Percentiles rank a stretch among this genome's conserved stretches.
Evolutionary conservation across 2,329 filamentous ascomycete species (phyloP).

Genomic region (Exophiala calicioides): DNA sequence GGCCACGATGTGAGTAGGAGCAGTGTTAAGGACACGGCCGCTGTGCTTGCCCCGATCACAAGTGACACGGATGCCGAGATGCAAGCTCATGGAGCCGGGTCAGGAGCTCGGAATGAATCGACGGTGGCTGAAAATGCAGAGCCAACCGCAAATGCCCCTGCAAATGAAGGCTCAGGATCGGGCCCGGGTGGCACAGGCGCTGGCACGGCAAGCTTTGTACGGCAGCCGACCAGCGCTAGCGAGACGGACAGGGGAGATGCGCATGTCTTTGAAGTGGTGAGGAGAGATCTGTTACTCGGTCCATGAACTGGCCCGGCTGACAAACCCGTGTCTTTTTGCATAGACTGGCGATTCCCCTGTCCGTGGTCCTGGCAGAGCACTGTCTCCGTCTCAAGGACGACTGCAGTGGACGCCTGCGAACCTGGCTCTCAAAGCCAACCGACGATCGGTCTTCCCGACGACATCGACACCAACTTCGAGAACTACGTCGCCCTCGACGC

Average conservation of each 20-base stretch:
- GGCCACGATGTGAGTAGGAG: constrained; percentile 12
- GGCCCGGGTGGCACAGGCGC: constrained; percentile 1
- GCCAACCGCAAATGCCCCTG: constrained; percentile 12
- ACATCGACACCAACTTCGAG: constrained; percentile 1
- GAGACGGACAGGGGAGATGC: constrained; percentile 40
- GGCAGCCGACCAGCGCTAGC: constrained; percentile 17
- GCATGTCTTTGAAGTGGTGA: constrained; percentile 50
- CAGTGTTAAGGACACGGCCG: constrained; percentile 17
- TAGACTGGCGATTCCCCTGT: too few relatives aligned
- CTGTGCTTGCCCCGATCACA: constrained; percentile 23
- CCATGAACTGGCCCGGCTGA: too few relatives aligned
- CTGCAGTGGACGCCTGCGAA: too few relatives aligned
- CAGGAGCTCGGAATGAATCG: constrained; percentile 1
- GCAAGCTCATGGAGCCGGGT: constrained; percentile 25
- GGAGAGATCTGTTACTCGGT: constrained; percentile 48
- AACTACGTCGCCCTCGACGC: constrained; percentile 18
- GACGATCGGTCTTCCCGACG: constrained; percentile 4
- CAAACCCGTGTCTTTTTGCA: too few relatives aligned
- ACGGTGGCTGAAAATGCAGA: constrained; percentile 17
- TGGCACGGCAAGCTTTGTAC: constrained; percentile 24
- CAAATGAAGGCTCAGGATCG: constrained; percentile 4
- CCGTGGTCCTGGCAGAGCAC: too few relatives aligned
- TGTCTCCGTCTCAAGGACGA: too few relatives aligned
- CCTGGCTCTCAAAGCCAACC: too few relatives aligned
- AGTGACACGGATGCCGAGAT: constrained; percentile 37